Evolutionary conservation across 2,329 filamentous ascomycete species (phyloP), one percentile per base, ranked within the genome.

Genomic region (Aurifilum marmelostoma): DNA sequence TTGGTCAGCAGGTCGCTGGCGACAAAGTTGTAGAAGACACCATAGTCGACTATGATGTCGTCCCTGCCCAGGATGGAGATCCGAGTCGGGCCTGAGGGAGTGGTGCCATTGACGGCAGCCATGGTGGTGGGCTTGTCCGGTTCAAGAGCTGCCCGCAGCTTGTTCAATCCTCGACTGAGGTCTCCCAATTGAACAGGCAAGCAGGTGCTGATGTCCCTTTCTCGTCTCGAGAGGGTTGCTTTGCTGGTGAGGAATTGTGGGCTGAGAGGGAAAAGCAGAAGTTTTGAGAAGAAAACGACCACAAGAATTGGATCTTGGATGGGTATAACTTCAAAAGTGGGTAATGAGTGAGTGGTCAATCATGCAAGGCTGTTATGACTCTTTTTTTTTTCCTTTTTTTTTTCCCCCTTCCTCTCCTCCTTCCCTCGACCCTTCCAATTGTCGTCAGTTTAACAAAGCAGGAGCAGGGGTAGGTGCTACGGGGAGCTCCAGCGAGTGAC

Each of bases 1-100:
- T 91, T 92, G 67, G 86, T 81, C 72, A 98, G 84, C 68, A 99
- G 86, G 80, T 99, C 95, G 74, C 89, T 82, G 66, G 90, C 89
- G 72, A 98, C 90, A 78, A 92, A 96, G 77, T 87, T 87, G 72
- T 91, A 88, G 93, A 94, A 97, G 67, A 99, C 88, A 73, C 91
- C 93, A 78, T 97, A 93, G 78, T 97, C 93, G 76, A 97, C 91
- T 72, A 97, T 85, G 75, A 99, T 98, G 76, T 91, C 91, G 74
- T 97, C 93, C 76, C 92, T 92, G 74, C 94, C 94, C 69, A 99
- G 84, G 74, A 99, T 97, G 47, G 88, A 85, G 76, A 98, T 93
- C 77, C 83, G 80, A 64, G 86, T 87, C 37, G 87, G 87, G 72
- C 78, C 77, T 18, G 37, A 29, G 52, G 52, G 18, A 32, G 54